Base-by-base conservation (phyloP, 2,329 filamentous ascomycete species). In the Fusarium graminum region DNA sequence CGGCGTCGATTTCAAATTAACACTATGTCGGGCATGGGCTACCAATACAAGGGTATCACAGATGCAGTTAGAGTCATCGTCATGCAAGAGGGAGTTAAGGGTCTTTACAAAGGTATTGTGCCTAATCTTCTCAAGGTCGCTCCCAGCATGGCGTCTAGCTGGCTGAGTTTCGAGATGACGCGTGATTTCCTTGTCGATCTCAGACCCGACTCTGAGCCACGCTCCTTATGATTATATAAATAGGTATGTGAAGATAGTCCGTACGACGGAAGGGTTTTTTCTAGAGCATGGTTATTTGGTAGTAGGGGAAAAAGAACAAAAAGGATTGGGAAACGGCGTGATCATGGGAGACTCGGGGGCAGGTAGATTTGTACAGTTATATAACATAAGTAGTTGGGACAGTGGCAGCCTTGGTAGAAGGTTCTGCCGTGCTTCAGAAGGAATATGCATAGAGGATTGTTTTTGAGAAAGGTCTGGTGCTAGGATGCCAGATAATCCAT, bases 11-110 rank as follows among this genome's bases (percentile, higher is more conserved):
- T 99, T 78, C 95, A 99, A 76, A 95, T 99, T 81, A 99, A 99
- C 80, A 97, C 95, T 52, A 99, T 99, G 95, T 93, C 92, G 45
- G 95, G 95, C 50, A 94, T 99, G 89, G 95, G 95, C 49, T 98
- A 97, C 80, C 88, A 94, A 76, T 99, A 99, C 82, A 93, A 92
- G 74, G 91, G 90, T 8, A 90, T 99, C 41, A 84, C 88, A 64
- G 93, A 97, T 75, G 95, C 95, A 5, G 82, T 99, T 65, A 86
- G 83, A 50, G 88, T 92, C 49, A 99, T 99, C 72, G 78, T 97
- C 53, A 80, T 86, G 44, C 89, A 97, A 72, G 95, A 99, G 80
- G 95, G 95, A 29, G 38, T 94, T 52, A 85, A 85, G 60, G 95
- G 95, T 49, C 81, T 99, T 41, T 99, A 98, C 84, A 99, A 98